Base-by-base conservation (phyloP, 495 filamentous ascomycete genomes). In the Penicillium flavigenum region DNA sequence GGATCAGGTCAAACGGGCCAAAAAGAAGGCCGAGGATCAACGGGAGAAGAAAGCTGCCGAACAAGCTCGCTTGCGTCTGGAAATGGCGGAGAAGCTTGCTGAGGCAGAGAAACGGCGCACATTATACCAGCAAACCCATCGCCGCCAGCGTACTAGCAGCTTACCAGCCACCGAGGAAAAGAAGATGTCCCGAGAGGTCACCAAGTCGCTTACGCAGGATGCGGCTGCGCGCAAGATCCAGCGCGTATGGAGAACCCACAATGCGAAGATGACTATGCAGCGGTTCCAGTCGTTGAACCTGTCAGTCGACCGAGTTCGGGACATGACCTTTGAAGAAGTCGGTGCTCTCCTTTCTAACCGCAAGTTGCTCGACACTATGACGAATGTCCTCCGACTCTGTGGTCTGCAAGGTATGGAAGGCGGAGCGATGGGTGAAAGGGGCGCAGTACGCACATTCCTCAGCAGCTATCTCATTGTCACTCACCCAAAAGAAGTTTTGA, bases 381-480 rank as follows among this genome's bases (percentile, higher is more conserved):
- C 86, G 19, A 81, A 81, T 54, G 79, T 96, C 16, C 79, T 98
- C 55, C 83, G 83, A 24, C 82, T 92, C 12, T 92, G 90, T 62
- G 87, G 86, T 1, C 71, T 98, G 50, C 82, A 88, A 53, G 86
- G 91, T 61, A 83, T 84, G 55, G 83, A 84, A 43, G 77, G 82
- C 24, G 87, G 85, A 1, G 84, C 86, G 0, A 77, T 90, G 46
- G 83, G 86, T 47, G 86, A 88, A 60, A 88, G 89, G 73, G 86
- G 90, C 42, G 86, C 88, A 9, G 87, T 92, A 24, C 83, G 92
- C 63, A 96, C 88, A 4, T 98, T 98, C 65, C 76, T 98, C 43
- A 96, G 90, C 69, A 90, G 91, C 41, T 98, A 90, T 73, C 78
- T 98, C 19, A 96, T 98, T 52, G 81, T 96, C 12, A 93, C 91